Percentiles rank a stretch among this genome's conserved stretches.
phyloP scores from a whole-genome alignment of 1,139 yeast species.

The Ogataea hybrid region DNA sequence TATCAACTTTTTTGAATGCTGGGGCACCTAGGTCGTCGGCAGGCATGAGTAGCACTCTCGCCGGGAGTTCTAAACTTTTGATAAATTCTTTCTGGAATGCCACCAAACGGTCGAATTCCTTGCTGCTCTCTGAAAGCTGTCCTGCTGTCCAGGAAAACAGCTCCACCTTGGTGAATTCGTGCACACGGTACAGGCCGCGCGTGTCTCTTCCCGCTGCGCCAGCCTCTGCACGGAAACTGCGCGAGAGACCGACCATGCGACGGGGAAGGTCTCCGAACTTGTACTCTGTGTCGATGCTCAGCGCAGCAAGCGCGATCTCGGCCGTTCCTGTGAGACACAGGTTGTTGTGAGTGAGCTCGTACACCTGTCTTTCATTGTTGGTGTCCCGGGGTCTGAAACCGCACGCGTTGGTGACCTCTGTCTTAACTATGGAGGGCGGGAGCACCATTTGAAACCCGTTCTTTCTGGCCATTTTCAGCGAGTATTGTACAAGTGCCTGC shows the following conservation, averaged over 20 bases:
- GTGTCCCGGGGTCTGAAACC: slow-evolving; percentile 95
- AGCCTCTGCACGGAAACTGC: slow-evolving; percentile 95
- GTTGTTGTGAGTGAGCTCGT: slow-evolving; percentile 48
- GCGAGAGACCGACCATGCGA: slow-evolving; percentile 74
- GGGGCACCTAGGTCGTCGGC: slow-evolving; percentile 91
- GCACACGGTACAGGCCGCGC: slow-evolving; percentile 89
- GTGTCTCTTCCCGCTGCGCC: slow-evolving; percentile 96
- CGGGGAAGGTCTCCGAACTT: slow-evolving; percentile 41
- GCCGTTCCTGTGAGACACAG: slow-evolving; percentile 90
- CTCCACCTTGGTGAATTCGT: slow-evolving; percentile 97
- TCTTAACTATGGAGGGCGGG: slow-evolving; percentile 86
- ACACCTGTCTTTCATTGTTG: slow-evolving; percentile 83
- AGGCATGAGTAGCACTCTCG: slow-evolving; percentile 87
- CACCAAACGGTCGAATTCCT: slow-evolving; percentile 59
- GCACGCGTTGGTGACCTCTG: slow-evolving; percentile 80
- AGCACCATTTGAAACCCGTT: slow-evolving; percentile 68
- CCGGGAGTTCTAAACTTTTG: slow-evolving; percentile 67
- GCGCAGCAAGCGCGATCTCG: slow-evolving; percentile 89
- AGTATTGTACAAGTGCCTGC: slow-evolving; percentile 83
- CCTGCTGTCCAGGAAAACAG: slow-evolving; percentile 71
- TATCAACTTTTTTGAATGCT: slow-evolving; percentile 87
- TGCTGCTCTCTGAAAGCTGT: slow-evolving; percentile 40
- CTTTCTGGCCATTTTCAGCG: slow-evolving; percentile 61
- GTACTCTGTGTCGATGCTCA: slow-evolving; percentile 40
- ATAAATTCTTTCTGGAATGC: slow-evolving; percentile 66